Conservation (phyloP, 352 stramenopile genomes). For the Pythium insidiosum region DNA sequence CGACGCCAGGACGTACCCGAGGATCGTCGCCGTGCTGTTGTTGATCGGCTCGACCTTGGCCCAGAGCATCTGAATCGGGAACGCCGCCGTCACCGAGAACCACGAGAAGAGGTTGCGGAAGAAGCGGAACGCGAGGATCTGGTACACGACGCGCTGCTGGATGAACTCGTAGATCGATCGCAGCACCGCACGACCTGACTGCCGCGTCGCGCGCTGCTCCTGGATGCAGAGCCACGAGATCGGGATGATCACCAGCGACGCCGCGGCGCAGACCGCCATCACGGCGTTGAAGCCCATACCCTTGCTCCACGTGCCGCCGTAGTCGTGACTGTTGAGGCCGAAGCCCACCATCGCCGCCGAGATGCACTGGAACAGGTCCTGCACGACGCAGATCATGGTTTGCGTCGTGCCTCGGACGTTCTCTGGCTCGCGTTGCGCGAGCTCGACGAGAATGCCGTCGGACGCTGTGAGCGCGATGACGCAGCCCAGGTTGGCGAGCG, state of each 20-base stretch:
- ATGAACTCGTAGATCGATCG: constrained; percentile 21
- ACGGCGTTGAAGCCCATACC: constrained; percentile 11
- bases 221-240: constrained; percentile 18
- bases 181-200: constrained; percentile 7
- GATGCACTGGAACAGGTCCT: constrained; percentile 9
- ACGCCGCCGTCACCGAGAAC: constrained; percentile 16
- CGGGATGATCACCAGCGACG: constrained; percentile 5
- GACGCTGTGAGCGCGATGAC: constrained; percentile 14
- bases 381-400: constrained; percentile 8
- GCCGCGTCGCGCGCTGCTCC: constrained; percentile 10
- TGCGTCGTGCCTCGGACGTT: constrained; percentile 17
- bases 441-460: constrained; percentile 17
- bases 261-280: constrained; percentile 13
- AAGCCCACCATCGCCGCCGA: constrained; percentile 18
- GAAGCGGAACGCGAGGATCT: constrained; percentile 21
- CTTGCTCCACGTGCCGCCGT: constrained; percentile 14
- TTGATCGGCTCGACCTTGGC: constrained; percentile 23
- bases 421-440: constrained; percentile 18
- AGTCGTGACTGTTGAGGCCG: constrained; percentile 22
- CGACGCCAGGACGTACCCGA: constrained; percentile 12
- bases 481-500: constrained; percentile 10
- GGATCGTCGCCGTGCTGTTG: constrained; percentile 16
- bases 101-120: constrained; percentile 23
- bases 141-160: constrained; percentile 20
- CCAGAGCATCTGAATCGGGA: constrained; percentile 20